A percentile compares a stretch with the other conserved stretches of the same genome.
These are phyloP conservation scores for Psidium friedrichsthalianum DNA, from an alignment of 345 rosid genomes.

Conservation along the genomic window DNA sequence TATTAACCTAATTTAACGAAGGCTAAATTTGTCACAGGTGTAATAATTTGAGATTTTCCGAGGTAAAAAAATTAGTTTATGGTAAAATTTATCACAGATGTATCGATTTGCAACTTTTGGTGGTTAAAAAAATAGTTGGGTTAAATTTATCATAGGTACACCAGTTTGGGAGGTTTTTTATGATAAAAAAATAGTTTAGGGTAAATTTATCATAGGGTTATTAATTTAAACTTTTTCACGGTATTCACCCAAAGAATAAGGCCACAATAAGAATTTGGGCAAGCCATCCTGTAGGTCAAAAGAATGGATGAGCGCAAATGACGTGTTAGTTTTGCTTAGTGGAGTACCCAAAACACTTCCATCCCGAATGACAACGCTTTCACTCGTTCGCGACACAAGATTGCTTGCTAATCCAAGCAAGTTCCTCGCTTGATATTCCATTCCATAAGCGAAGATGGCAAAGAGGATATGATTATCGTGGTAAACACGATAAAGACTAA, in stretches of 20 bases:
- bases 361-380: background rate
- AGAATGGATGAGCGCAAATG: background rate
- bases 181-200: no score
- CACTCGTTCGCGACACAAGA: background rate
- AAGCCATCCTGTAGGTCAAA: background rate
- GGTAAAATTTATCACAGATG: no score
- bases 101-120: no score
- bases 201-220: no score
- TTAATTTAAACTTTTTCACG: no score
- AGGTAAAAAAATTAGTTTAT: no score
- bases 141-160: no score
- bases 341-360: background rate
- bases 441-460: background rate
- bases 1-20: no score
- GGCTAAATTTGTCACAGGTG: no score
- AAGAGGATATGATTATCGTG: background rate
- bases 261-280: background rate
- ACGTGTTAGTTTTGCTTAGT: background rate
- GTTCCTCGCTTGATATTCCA: background rate
- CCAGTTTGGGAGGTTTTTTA: no score
- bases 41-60: no score
- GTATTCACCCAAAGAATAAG: background rate
- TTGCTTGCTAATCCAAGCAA: background rate
- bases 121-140: no score
- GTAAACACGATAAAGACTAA: background rate